Percentiles rank a stretch among this genome's conserved stretches.
These are phyloP conservation scores for Candida anglica DNA, from an alignment of 805 yeast species.

Conservation along the genomic window DNA sequence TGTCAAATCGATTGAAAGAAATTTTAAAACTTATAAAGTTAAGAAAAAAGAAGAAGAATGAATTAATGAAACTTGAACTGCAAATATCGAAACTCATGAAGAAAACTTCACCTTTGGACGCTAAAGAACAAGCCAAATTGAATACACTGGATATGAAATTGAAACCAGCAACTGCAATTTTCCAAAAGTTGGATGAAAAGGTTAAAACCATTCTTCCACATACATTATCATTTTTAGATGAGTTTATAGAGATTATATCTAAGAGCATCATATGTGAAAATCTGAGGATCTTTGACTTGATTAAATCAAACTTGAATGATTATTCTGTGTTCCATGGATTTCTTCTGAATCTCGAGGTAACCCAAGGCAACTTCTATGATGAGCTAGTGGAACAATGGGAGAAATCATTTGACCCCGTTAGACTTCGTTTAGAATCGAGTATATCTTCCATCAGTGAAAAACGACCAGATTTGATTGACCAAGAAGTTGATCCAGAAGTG, in stretches of 20 bases:
- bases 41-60: conserved; percentile 40
- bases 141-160: conserved; percentile 24
- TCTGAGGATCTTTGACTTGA: conserved; percentile 24
- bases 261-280: conserved; percentile 36
- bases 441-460: conserved; percentile 23
- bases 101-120: conserved; percentile 26
- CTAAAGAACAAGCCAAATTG: conserved; percentile 35
- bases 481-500: conserved; percentile 31
- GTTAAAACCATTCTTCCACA: conserved; percentile 44
- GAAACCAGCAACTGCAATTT: conserved; percentile 25
- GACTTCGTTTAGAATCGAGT: conserved; percentile 36
- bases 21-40: conserved; percentile 39
- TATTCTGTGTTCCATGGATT: conserved; percentile 23
- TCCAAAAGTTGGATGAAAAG: conserved; percentile 34
- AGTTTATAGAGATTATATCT: conserved; percentile 42
- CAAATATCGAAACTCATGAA: conserved; percentile 35
- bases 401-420: conserved; percentile 26
- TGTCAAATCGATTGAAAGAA: conserved; percentile 33
- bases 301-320: conserved; percentile 17
- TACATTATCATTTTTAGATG: conserved; percentile 41
- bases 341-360: conserved; percentile 5
- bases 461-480: conserved; percentile 34
- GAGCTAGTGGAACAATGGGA: conserved; percentile 38
- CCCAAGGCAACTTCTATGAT: conserved; percentile 17
- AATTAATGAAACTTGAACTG: conserved; percentile 33